Percentiles rank a stretch among this genome's conserved stretches.
Conservation (phyloP, 805 yeast genomes). For the Starmerella lactis-condensi region DNA sequence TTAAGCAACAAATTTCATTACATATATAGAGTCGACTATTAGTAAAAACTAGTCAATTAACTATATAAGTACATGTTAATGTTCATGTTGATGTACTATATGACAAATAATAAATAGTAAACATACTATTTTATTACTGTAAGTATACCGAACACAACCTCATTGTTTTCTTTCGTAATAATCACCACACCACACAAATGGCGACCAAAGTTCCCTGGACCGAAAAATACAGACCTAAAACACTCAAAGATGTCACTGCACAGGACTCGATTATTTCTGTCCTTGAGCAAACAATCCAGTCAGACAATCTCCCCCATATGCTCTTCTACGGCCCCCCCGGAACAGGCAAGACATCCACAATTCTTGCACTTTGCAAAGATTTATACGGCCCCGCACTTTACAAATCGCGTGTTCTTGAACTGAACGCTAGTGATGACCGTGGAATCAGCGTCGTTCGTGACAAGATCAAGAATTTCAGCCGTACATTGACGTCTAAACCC, state of each 20-base stretch:
- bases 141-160: no score
- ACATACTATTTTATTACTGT: no score
- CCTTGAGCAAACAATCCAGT: conserved; percentile 53
- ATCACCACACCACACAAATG: conserved; percentile 3
- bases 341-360: conserved; percentile 80
- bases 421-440: conserved; percentile 93
- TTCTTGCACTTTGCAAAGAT: conserved; percentile 70
- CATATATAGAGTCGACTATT: no score
- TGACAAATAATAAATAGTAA: no score
- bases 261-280: conserved; percentile 81
- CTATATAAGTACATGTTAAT: no score
- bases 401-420: conserved; percentile 76
- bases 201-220: conserved; percentile 19
- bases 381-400: conserved; percentile 77
- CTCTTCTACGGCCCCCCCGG: conserved; percentile 93
- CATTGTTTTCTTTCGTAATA: no score
- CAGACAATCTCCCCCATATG: conserved; percentile 58
- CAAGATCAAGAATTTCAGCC: conserved; percentile 87
- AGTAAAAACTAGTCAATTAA: no score
- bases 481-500: conserved; percentile 69
- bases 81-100: no score
- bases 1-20: no score
- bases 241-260: conserved; percentile 70
- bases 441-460: conserved; percentile 97
- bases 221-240: conserved; percentile 52